A percentile compares a stretch with the other conserved stretches of the same genome.
Evolutionary conservation across 2,329 filamentous ascomycete species (phyloP).

Genomic region (Alternaria atra): DNA sequence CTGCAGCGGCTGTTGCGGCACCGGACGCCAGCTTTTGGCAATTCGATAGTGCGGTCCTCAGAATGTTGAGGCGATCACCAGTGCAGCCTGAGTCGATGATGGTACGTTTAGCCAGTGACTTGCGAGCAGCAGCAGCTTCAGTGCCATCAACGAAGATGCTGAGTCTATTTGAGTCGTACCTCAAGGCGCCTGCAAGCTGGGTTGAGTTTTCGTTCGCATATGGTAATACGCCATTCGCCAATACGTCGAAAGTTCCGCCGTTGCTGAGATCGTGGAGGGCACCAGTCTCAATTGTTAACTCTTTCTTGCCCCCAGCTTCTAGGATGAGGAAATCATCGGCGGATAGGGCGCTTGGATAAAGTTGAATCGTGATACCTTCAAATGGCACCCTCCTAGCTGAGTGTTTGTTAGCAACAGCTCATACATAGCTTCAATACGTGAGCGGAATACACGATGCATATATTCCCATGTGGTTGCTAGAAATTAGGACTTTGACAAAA

Average conservation of each 20-base stretch:
- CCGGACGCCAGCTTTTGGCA: conserved; percentile 63
- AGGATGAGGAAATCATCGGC: background rate
- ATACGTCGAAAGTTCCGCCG: conserved; percentile 53
- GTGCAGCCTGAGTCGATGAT: conserved; percentile 64
- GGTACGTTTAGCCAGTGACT: conserved; percentile 54
- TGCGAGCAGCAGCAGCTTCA: conserved; percentile 54
- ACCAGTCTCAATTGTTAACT: background rate
- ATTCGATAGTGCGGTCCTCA: conserved; percentile 63
- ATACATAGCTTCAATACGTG: no score
- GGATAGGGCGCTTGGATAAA: background rate
- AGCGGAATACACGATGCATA: no score
- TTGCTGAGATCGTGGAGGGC: background rate
- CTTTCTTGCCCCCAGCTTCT: background rate
- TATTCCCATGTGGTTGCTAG: background rate
- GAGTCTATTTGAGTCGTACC: conserved; percentile 68
- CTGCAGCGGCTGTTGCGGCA: conserved; percentile 59
- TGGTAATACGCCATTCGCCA: conserved; percentile 59
- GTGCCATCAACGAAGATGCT: conserved; percentile 65
- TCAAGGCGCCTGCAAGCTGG: conserved; percentile 63
- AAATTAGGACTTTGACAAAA: background rate
- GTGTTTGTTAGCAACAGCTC: background rate
- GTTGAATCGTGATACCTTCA: background rate
- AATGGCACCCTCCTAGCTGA: background rate
- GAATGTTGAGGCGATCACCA: conserved; percentile 56
- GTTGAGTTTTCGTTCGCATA: conserved; percentile 59